phyloP scores from a whole-genome alignment of 2,329 filamentous ascomycete genomes.

The Paecilomyces formosus region DNA sequence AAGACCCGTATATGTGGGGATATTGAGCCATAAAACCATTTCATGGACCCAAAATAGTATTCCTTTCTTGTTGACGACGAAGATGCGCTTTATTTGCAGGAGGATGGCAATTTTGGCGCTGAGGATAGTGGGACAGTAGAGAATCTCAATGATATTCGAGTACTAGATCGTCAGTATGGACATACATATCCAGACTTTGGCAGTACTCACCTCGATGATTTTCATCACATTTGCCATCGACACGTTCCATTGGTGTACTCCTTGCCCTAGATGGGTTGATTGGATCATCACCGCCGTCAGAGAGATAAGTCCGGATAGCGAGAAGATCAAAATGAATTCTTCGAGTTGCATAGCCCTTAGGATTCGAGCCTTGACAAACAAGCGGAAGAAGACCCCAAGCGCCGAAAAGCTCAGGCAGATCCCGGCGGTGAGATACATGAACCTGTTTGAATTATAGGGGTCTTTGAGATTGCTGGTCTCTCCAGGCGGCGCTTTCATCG shows the following conservation, averaged over 20 bases:
- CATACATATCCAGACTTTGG: neutral
- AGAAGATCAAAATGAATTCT: conserved; percentile 1
- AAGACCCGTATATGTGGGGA: neutral
- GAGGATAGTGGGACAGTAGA: conserved; percentile 2
- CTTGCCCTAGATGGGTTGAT: conserved; percentile 1
- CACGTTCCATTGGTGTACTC: conserved; percentile 3
- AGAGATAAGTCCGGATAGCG: neutral
- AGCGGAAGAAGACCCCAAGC: conserved; percentile 1
- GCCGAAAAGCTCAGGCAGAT: neutral
- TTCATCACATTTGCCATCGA: conserved; percentile 1
- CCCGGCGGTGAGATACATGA: conserved; percentile 2
- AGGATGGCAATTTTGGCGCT: conserved; percentile 3
- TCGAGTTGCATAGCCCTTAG: conserved; percentile 1
- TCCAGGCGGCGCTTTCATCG: neutral
- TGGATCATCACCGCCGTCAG: conserved; percentile 1
- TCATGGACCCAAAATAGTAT: conserved; percentile 1
- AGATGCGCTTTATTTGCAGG: conserved; percentile 3
- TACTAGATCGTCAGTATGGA: neutral
- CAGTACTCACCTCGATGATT: neutral
- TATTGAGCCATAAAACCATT: conserved; percentile 1
- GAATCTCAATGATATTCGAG: conserved; percentile 3
- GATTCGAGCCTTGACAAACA: conserved; percentile 1
- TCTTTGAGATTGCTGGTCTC: conserved; percentile 1
- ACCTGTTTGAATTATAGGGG: neutral
- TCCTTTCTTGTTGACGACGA: conserved; percentile 3